Percentiles rank a stretch among this genome's conserved stretches.
These are phyloP conservation scores for Peronosclerospora sorghi DNA, from an alignment of 352 stramenopile genomes.

Conservation along the genomic window DNA sequence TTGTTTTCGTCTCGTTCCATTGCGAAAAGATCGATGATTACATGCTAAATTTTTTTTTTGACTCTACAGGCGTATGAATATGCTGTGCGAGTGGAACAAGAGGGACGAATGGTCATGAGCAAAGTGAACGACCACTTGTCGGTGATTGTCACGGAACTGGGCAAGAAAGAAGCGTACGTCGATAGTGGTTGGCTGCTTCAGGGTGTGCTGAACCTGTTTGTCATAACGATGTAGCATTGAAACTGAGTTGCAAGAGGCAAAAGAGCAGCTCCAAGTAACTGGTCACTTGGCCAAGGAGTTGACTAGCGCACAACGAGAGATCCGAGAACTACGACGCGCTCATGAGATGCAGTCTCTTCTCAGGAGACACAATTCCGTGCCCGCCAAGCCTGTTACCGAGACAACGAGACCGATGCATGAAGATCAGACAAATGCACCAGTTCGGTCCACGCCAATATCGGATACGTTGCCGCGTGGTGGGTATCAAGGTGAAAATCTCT, in stretches of 20 bases:
- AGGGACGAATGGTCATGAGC: constrained; percentile 28
- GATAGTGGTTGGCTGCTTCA: background rate
- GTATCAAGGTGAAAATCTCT: constrained; percentile 11
- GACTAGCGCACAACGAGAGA: constrained; percentile 54
- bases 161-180: constrained; percentile 50
- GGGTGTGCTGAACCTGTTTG: no score
- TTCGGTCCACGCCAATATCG: constrained; percentile 4
- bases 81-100: constrained; percentile 35
- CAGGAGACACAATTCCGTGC: constrained; percentile 19
- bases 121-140: constrained; percentile 40
- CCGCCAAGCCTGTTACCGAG: constrained; percentile 8
- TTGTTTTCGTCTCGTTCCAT: background rate
- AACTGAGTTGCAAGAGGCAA: constrained; percentile 39
- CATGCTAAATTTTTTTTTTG: no score
- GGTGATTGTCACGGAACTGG: constrained; percentile 43
- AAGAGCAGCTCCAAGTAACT: constrained; percentile 43
- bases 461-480: background rate
- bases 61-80: constrained; percentile 48
- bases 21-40: background rate
- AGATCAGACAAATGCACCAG: background rate
- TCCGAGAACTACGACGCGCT: constrained; percentile 53
- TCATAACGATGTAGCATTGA: constrained; percentile 41
- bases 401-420: constrained; percentile 5
- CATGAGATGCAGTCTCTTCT: constrained; percentile 64
- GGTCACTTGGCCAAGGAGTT: constrained; percentile 56